A percentile compares a stretch with the other conserved stretches of the same genome.
phyloP scores from a whole-genome alignment of 768 basidiomycete species.

The Tylopilus vinaceipallidus region DNA sequence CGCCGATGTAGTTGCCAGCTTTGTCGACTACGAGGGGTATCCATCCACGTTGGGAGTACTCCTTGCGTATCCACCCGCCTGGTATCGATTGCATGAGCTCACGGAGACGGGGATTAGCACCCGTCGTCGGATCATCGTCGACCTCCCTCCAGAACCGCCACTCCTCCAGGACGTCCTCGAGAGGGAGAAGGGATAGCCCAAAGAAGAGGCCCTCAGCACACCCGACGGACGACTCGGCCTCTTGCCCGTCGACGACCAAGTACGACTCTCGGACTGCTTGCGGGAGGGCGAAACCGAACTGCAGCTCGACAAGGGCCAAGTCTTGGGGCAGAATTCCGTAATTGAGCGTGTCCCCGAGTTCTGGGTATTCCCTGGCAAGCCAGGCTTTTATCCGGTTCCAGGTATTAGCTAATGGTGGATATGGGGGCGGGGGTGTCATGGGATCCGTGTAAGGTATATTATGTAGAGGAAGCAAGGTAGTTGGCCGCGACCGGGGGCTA shows the following conservation, averaged over 20 bases:
- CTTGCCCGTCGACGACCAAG: conserved; percentile 87
- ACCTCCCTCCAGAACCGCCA: conserved; percentile 97
- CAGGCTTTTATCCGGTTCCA: conserved; percentile 85
- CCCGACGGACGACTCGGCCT: conserved; percentile 83
- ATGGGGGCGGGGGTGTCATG: conserved; percentile 39
- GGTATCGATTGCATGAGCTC: conserved; percentile 88
- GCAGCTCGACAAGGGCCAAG: conserved; percentile 77
- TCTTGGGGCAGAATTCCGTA: conserved; percentile 82
- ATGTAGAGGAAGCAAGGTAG: conserved; percentile 68
- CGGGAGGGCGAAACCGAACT: conserved; percentile 83
- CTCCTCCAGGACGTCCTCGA: conserved; percentile 92
- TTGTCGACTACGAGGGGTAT: conserved; percentile 93
- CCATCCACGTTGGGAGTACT: conserved; percentile 96
- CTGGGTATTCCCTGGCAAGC: conserved; percentile 85
- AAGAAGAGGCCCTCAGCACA: conserved; percentile 93
- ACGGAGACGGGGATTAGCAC: conserved; percentile 70
- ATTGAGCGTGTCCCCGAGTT: conserved; percentile 93
- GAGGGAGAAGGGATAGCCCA: conserved; percentile 87
- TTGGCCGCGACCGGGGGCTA: conserved; percentile 45
- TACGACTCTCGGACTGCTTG: conserved; percentile 89
- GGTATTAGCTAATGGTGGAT: conserved; percentile 78
- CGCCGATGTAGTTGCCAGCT: conserved; percentile 93
- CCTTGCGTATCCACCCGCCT: conserved; percentile 80
- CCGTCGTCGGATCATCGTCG: conserved; percentile 83
- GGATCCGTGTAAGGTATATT: conserved; percentile 47